Evolutionary conservation across 257 asterid genomes (phyloP).

Genomic region (Solanum sitiens): DNA sequence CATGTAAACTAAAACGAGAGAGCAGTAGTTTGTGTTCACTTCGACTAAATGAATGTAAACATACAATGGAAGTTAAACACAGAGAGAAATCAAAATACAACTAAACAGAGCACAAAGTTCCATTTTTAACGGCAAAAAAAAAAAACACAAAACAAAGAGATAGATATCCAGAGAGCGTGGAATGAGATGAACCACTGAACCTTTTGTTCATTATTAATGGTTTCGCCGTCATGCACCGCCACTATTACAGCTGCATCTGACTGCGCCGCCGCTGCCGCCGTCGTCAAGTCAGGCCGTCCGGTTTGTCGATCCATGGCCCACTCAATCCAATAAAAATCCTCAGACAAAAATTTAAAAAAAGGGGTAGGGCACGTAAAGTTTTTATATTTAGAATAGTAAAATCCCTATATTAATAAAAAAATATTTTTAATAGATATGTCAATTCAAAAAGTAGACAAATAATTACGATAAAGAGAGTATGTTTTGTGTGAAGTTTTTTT

Average conservation of each 20-base stretch:
- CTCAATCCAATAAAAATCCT: not conserved
- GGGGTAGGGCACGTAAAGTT: not conserved
- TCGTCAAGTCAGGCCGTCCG: not conserved
- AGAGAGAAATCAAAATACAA: not conserved
- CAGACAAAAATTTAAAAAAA: not conserved
- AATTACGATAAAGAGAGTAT: no score
- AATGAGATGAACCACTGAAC: not conserved
- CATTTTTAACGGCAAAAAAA: not conserved
- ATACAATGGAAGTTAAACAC: not conserved
- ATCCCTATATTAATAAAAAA: no score
- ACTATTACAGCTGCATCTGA: not conserved
- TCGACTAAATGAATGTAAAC: not conserved
- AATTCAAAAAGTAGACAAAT: no score
- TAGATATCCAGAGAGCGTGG: not conserved
- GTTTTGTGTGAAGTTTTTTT: no score
- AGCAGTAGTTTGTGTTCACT: not conserved
- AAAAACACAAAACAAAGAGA: not conserved
- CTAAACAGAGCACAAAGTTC: not conserved
- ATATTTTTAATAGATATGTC: no score
- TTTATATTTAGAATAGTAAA: no score
- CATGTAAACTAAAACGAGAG: not conserved
- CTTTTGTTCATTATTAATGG: not conserved
- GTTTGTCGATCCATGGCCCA: slow-evolving; percentile 2
- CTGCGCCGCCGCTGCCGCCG: not conserved
- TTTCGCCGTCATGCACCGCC: not conserved